Conservation (phyloP, 1,284 basidiomycete genomes). For the Golubevia sp. region DNA sequence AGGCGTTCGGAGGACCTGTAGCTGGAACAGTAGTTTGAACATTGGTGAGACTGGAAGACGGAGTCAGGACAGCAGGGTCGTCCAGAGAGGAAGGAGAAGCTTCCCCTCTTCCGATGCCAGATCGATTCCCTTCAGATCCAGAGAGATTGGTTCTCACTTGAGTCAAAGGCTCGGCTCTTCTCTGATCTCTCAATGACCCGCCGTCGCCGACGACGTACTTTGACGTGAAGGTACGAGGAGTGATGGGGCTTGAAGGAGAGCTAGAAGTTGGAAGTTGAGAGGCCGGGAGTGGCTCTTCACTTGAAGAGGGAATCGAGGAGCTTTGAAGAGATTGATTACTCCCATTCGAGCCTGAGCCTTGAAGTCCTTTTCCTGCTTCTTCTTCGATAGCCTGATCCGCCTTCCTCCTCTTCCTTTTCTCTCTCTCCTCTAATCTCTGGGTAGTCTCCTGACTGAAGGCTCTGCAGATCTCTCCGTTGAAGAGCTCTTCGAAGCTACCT, state of each 20-base stretch:
- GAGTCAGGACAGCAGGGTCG: not conserved
- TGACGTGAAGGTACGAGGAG: constrained; percentile 24
- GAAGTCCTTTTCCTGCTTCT: not conserved
- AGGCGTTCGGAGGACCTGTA: too few relatives aligned
- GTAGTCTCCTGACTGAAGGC: not conserved
- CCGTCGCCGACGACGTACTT: constrained; percentile 28
- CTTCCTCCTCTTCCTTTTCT: not conserved
- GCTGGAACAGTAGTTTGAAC: not conserved
- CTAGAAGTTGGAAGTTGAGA: not conserved
- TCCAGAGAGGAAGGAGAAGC: not conserved
- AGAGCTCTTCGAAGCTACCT: constrained; percentile 56
- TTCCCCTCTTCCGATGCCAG: not conserved
- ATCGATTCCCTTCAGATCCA: not conserved
- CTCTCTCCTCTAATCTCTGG: not conserved
- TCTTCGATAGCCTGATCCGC: constrained; percentile 1
- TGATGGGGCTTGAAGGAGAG: constrained; percentile 6
- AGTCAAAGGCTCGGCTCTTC: not conserved
- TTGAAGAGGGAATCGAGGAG: too few relatives aligned
- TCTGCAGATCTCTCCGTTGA: constrained; percentile 9
- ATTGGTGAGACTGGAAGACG: too few relatives aligned
- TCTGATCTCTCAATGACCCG: too few relatives aligned
- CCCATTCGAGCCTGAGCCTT: not conserved
- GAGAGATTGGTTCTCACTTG: not conserved
- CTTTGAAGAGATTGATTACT: too few relatives aligned
- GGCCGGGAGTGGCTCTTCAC: not conserved